Percentiles rank a stretch among this genome's conserved stretches.
These are phyloP conservation scores for Triticum turgidum DNA, from an alignment of 176 grass and related monocot species.

Conservation along the genomic window DNA sequence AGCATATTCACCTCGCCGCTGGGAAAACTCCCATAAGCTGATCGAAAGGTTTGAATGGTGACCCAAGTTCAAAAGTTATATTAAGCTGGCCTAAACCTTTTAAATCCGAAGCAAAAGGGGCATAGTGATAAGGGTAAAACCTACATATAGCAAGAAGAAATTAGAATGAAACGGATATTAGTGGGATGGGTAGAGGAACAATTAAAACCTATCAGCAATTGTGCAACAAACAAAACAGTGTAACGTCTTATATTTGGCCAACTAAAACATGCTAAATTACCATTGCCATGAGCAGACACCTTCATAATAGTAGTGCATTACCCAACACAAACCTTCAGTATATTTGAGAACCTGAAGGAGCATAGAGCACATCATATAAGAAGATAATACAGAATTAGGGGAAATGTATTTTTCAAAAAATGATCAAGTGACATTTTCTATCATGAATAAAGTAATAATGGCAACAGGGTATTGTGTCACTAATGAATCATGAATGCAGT, in stretches of 20 bases:
- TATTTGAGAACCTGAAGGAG: conserved; percentile 67
- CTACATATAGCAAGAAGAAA: conserved; percentile 38
- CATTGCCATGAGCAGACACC: conserved; percentile 98
- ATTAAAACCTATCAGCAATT: neutral
- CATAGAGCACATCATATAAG: conserved; percentile 5
- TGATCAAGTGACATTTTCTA: neutral
- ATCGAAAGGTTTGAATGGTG: conserved; percentile 96
- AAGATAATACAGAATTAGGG: neutral
- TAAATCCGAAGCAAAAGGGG: conserved; percentile 98
- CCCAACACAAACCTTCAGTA: conserved; percentile 95
- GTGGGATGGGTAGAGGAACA: neutral
- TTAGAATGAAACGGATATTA: neutral
- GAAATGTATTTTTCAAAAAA: neutral
- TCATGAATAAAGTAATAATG: neutral
- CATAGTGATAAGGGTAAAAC: conserved; percentile 99
- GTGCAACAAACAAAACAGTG: conserved; percentile 4
- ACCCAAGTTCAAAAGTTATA: conserved; percentile 72
- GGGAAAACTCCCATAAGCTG: conserved; percentile 99
- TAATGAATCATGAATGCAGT: too few species aligned
- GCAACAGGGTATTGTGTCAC: too few species aligned
- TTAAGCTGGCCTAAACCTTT: conserved; percentile 62
- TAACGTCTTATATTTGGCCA: conserved; percentile 5
- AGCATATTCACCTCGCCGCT: conserved; percentile 77
- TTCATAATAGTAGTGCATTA: conserved; percentile 99
- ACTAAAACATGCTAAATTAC: conserved; percentile 40